Evolutionary conservation across 257 asterid genomes (phyloP).

Genomic region (Scutellaria baicalensis): DNA sequence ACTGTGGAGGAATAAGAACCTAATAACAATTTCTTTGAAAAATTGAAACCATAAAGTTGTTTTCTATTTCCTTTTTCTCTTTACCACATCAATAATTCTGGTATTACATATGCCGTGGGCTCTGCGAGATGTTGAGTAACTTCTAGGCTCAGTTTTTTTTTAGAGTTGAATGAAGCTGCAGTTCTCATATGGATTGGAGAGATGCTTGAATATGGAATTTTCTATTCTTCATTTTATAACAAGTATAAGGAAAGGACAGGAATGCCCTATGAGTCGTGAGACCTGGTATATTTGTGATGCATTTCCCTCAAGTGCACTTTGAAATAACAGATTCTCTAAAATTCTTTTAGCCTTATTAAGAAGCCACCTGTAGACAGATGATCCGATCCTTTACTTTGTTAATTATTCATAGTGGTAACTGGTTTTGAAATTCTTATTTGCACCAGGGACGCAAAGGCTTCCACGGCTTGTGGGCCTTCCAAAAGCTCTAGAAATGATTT

Average conservation of each 20-base stretch:
- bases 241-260: neutral
- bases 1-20: neutral
- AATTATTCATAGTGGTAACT: neutral
- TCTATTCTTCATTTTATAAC: neutral
- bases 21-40: neutral
- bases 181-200: neutral
- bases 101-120: neutral
- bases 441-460: slow-evolving; percentile 55
- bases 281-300: neutral
- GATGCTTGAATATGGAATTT: neutral
- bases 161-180: neutral
- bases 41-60: neutral
- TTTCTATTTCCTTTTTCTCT: neutral
- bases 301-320: neutral
- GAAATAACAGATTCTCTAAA: neutral
- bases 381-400: slow-evolving; percentile 1
- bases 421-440: slow-evolving; percentile 2
- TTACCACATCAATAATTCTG: neutral
- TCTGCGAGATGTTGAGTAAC: neutral
- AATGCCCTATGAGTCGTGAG: neutral
- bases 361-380: neutral
- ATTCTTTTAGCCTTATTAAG: neutral
- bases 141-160: neutral
- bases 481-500: slow-evolving; percentile 48
- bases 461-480: slow-evolving; percentile 61